Conservation (phyloP, 1,284 basidiomycete species). For the Malassezia restricta region DNA sequence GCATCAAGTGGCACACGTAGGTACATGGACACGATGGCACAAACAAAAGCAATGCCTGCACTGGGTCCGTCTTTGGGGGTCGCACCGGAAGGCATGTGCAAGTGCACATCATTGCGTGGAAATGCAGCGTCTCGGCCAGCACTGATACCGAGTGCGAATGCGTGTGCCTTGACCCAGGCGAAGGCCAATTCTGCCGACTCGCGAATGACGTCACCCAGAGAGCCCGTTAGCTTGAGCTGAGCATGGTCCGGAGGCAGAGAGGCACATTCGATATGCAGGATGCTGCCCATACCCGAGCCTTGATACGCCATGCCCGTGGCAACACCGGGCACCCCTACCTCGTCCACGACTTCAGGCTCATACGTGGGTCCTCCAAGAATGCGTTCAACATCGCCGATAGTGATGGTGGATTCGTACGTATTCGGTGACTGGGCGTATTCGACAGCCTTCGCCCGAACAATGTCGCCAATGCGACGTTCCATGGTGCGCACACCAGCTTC, state of each 20-base stretch:
- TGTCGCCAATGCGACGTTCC: constrained; percentile 71
- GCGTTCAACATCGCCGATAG: constrained; percentile 62
- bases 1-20: constrained; percentile 55
- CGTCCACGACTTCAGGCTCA: constrained; percentile 65
- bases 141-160: constrained; percentile 67
- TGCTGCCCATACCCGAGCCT: constrained; percentile 73
- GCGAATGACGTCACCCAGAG: constrained; percentile 60
- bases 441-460: constrained; percentile 57
- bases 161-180: constrained; percentile 57
- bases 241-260: constrained; percentile 59
- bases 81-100: constrained; percentile 75
- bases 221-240: constrained; percentile 64
- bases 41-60: constrained; percentile 75
- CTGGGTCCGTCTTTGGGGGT: constrained; percentile 77
- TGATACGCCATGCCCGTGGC: constrained; percentile 78
- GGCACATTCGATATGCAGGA: constrained; percentile 68
- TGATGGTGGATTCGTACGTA: constrained; percentile 58
- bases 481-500: constrained; percentile 85
- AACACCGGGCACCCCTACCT: constrained; percentile 58
- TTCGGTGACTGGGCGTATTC: constrained; percentile 67
- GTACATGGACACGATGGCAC: constrained; percentile 69
- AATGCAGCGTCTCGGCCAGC: constrained; percentile 59
- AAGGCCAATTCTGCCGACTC: constrained; percentile 76
- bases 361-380: constrained; percentile 71
- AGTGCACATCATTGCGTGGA: constrained; percentile 66